Percentiles rank a stretch among this genome's conserved stretches.
These are phyloP conservation scores for Pseudogymnoascus sp. DNA, from an alignment of 2,329 filamentous ascomycete species.

Conservation along the genomic window DNA sequence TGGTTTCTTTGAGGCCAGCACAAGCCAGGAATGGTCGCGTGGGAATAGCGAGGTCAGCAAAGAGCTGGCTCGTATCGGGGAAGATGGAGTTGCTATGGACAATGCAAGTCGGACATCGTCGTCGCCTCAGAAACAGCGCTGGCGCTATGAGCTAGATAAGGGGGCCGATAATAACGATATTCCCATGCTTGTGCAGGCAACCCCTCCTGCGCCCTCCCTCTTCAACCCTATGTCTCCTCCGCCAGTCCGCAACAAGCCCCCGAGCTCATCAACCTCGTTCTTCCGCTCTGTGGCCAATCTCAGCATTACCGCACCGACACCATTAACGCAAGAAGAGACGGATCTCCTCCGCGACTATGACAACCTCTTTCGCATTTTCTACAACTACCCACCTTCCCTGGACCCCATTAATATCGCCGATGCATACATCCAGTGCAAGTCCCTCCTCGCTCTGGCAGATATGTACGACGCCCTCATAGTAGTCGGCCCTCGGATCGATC, in stretches of 20 bases:
- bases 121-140: constrained; percentile 47
- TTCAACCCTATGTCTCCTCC: constrained; percentile 44
- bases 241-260: constrained; percentile 54
- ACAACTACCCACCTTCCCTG: constrained; percentile 78
- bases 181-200: constrained; percentile 79
- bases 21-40: constrained; percentile 67
- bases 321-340: constrained; percentile 53
- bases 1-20: constrained; percentile 86
- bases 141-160: constrained; percentile 83
- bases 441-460: constrained; percentile 79
- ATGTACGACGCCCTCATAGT: constrained; percentile 88
- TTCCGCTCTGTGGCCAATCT: constrained; percentile 85
- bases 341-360: constrained; percentile 87
- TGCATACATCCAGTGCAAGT: constrained; percentile 90
- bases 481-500: constrained; percentile 82
- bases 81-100: constrained; percentile 34
- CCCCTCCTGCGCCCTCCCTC: constrained; percentile 39
- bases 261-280: constrained; percentile 59
- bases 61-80: constrained; percentile 46
- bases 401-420: constrained; percentile 85
- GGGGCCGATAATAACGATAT: constrained; percentile 66
- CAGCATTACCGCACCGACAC: constrained; percentile 35
- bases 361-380: constrained; percentile 91
- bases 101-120: constrained; percentile 25
- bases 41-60: constrained; percentile 14